Evolutionary conservation across 148 eudicot genomes (phyloP).

Genomic region (Persicaria tinctoria): DNA sequence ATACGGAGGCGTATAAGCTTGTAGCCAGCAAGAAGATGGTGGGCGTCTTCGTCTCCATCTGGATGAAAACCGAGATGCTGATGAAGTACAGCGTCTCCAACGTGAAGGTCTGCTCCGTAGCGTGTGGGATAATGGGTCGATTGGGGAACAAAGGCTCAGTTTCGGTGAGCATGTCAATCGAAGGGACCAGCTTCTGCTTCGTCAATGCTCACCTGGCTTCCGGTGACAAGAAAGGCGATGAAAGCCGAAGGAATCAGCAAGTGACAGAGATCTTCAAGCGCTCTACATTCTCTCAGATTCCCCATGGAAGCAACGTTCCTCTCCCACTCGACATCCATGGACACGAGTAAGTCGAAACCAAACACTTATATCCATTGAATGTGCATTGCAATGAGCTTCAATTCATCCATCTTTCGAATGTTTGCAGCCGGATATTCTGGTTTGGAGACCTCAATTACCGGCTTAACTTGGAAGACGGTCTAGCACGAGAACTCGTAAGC

Average conservation of each 20-base stretch:
- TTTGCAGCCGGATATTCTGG: conserved; percentile 55
- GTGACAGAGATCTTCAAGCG: conserved; percentile 47
- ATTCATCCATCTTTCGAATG: too few species aligned
- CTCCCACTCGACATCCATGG: conserved; percentile 48
- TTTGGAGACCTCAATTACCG: conserved; percentile 68
- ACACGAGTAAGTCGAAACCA: conserved; percentile 49
- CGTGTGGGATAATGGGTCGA: conserved; percentile 58
- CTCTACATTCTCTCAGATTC: conserved; percentile 31
- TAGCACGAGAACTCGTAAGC: conserved; percentile 45
- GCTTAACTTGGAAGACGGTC: conserved; percentile 38
- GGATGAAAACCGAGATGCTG: conserved; percentile 47
- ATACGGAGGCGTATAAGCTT: conserved; percentile 30
- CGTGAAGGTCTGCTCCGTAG: conserved; percentile 50
- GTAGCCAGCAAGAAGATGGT: conserved; percentile 74
- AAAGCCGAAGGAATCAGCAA: conserved; percentile 48
- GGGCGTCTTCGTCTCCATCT: conserved; percentile 53
- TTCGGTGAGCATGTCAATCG: conserved; percentile 51
- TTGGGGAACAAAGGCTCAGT: conserved; percentile 66
- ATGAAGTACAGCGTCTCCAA: conserved; percentile 29
- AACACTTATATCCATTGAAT: not conserved
- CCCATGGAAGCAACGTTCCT: conserved; percentile 23
- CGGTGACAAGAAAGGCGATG: conserved; percentile 63
- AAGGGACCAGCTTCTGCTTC: conserved; percentile 58
- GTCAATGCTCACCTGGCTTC: conserved; percentile 54
- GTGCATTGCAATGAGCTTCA: not conserved